Evolutionary conservation across 2,329 filamentous ascomycete genomes (phyloP).

Genomic region (Escovopsis weberi): DNA sequence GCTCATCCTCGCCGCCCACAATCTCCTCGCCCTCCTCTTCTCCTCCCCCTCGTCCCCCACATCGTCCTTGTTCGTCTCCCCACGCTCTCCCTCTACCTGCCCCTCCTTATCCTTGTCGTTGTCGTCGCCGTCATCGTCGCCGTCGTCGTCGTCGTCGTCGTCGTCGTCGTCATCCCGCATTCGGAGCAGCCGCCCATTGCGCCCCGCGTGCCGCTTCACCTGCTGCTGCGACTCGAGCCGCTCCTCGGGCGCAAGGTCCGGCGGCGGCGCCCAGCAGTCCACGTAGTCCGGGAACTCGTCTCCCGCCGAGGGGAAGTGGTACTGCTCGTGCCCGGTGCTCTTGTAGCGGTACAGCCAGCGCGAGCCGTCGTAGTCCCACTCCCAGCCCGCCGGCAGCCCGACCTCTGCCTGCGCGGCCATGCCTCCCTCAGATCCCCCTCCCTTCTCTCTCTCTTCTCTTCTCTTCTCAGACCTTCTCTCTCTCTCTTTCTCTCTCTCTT

Average conservation of each 20-base stretch:
- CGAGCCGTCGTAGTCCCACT: slow-evolving; percentile 40
- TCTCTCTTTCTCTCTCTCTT: too few relatives aligned
- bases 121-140: too few relatives aligned
- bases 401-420: slow-evolving; percentile 3
- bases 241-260: slow-evolving; percentile 36
- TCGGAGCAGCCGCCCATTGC: neutral
- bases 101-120: too few relatives aligned
- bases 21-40: neutral
- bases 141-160: too few relatives aligned
- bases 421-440: too few relatives aligned
- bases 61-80: neutral
- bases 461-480: too few relatives aligned
- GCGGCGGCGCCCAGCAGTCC: slow-evolving; percentile 21
- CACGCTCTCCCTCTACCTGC: too few relatives aligned
- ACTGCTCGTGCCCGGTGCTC: slow-evolving; percentile 38
- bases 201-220: slow-evolving; percentile 21
- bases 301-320: slow-evolving; percentile 40
- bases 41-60: neutral
- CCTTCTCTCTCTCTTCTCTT: too few relatives aligned
- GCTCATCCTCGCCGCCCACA: slow-evolving; percentile 15
- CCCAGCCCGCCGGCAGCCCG: slow-evolving; percentile 38
- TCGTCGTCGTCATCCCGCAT: too few relatives aligned
- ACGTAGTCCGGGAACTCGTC: slow-evolving; percentile 44
- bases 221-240: slow-evolving; percentile 37
- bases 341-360: slow-evolving; percentile 45